Evolutionary conservation across 2,329 filamentous ascomycete genomes (phyloP).

Genomic region (Colletotrichum falcatum): DNA sequence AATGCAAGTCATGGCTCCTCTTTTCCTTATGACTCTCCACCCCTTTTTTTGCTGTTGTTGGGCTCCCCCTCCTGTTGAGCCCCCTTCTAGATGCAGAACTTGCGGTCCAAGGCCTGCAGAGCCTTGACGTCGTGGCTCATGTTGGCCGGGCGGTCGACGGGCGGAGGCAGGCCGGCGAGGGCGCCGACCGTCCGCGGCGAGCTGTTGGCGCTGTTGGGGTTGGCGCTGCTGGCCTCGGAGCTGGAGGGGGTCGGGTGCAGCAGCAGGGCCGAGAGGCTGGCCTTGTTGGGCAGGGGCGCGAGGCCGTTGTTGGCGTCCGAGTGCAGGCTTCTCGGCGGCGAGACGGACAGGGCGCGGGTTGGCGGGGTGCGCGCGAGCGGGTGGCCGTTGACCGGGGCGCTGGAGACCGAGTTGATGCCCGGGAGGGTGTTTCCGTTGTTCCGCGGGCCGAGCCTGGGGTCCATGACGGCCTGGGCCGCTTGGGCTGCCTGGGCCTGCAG

Average conservation of each 20-base stretch:
- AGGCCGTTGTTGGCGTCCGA: slow-evolving; percentile 46
- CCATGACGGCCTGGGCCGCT: slow-evolving; percentile 49
- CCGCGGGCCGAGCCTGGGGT: slow-evolving; percentile 53
- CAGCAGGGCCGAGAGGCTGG: slow-evolving; percentile 62
- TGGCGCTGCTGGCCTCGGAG: slow-evolving; percentile 60
- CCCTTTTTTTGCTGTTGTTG: no score
- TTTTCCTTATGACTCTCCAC: no score
- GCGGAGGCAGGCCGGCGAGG: slow-evolving; percentile 64
- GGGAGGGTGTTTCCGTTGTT: slow-evolving; percentile 60
- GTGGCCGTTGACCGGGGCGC: slow-evolving; percentile 51
- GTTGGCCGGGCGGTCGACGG: slow-evolving; percentile 64
- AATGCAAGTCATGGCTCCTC: slow-evolving; percentile 13
- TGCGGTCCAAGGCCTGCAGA: slow-evolving; percentile 73
- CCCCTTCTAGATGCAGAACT: slow-evolving; percentile 57
- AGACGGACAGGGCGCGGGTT: slow-evolving; percentile 60
- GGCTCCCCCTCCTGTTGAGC: no score
- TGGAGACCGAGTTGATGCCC: slow-evolving; percentile 29
- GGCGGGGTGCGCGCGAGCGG: slow-evolving; percentile 55
- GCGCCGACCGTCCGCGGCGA: slow-evolving; percentile 61
- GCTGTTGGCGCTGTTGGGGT: slow-evolving; percentile 59
- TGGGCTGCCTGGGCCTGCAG: slow-evolving; percentile 58
- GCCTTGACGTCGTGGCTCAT: slow-evolving; percentile 73
- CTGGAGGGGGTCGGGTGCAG: slow-evolving; percentile 62
- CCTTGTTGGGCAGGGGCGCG: slow-evolving; percentile 51
- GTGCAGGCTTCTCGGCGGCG: slow-evolving; percentile 59